These are phyloP conservation scores for Metschnikowia reukaufii DNA, from an alignment of 805 yeast genomes.

Conservation along the genomic window DNA sequence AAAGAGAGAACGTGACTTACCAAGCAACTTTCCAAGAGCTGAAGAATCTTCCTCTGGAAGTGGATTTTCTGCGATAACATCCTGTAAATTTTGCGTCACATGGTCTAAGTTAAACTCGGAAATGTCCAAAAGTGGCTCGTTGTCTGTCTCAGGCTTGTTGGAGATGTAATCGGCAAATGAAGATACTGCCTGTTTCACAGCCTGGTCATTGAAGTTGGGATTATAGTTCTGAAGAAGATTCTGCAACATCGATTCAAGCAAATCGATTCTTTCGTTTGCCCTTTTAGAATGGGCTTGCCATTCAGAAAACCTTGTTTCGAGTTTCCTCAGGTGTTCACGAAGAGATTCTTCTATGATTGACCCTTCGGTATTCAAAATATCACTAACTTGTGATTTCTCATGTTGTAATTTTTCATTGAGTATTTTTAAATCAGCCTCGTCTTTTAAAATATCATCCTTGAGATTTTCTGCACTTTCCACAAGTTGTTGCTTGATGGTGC, in stretches of 20 bases:
- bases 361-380: not conserved
- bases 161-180: conserved; percentile 50
- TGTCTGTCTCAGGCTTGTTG: conserved; percentile 28
- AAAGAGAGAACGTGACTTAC: not conserved
- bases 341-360: conserved; percentile 3
- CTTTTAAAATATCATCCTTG: conserved; percentile 3
- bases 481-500: conserved; percentile 1
- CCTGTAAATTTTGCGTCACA: conserved; percentile 2
- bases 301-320: conserved; percentile 1
- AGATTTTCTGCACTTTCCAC: conserved; percentile 10
- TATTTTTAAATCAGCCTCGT: not conserved
- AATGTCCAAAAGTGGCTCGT: conserved; percentile 1
- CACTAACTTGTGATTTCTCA: not conserved
- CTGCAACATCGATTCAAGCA: conserved; percentile 48
- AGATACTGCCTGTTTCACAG: conserved; percentile 72
- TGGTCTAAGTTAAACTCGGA: conserved; percentile 1
- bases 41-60: conserved; percentile 1
- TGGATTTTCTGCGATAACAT: not conserved
- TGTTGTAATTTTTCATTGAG: not conserved
- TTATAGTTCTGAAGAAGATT: conserved; percentile 62
- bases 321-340: conserved; percentile 6
- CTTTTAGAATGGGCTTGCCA: not conserved
- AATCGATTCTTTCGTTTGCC: conserved; percentile 20
- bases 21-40: not conserved
- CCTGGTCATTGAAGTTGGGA: conserved; percentile 82